phyloP scores from a whole-genome alignment of 208 protist species.

The Herpetomonas tarakana region DNA sequence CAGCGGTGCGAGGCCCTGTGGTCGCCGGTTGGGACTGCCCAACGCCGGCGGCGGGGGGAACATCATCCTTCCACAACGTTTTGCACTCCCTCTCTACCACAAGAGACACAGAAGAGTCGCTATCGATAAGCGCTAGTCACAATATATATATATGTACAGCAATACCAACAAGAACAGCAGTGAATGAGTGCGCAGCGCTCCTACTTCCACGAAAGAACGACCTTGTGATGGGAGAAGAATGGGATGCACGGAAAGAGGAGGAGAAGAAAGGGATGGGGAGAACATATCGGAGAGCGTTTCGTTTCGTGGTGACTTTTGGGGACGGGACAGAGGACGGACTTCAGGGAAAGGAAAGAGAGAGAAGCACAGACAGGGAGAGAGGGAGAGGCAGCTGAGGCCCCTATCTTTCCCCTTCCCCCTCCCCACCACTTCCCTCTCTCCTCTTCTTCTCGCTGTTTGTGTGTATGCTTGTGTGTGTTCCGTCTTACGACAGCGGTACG shows the following conservation, averaged over 20 bases:
- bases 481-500: slow-evolving; percentile 15
- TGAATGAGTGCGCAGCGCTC: background rate
- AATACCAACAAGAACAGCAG: background rate
- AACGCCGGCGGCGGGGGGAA: background rate
- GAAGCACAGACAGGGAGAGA: background rate
- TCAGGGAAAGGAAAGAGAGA: background rate
- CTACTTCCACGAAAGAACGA: background rate
- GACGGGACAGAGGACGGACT: too few relatives aligned
- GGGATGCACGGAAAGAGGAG: background rate
- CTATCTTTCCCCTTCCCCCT: too few relatives aligned
- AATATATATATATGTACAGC: background rate
- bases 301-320: too few relatives aligned
- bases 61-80: background rate
- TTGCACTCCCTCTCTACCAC: too few relatives aligned
- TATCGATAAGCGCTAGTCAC: too few relatives aligned
- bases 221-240: background rate
- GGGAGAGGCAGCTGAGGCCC: too few relatives aligned
- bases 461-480: too few relatives aligned
- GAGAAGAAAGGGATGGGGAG: background rate
- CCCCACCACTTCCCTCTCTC: too few relatives aligned
- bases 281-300: too few relatives aligned
- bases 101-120: too few relatives aligned
- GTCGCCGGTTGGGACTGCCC: background rate
- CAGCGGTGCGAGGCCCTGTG: background rate
- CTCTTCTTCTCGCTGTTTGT: too few relatives aligned